Conservation (phyloP, 2,329 filamentous ascomycete species). For the Bipolaris oryzae region DNA sequence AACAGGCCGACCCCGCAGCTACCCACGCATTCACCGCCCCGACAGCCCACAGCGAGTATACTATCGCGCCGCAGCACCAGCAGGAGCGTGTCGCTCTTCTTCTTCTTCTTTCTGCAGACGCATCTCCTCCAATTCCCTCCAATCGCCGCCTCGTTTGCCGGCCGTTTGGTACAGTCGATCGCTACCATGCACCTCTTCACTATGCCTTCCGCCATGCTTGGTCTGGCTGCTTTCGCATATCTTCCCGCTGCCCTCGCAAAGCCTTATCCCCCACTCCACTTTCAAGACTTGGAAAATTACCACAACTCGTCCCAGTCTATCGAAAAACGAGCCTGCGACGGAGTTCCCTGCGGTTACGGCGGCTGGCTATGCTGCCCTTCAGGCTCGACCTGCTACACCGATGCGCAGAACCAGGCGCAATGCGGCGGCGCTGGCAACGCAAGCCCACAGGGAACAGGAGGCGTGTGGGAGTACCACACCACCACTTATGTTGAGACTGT, state of each 20-base stretch:
- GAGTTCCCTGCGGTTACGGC: constrained; percentile 41
- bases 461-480: constrained; percentile 63
- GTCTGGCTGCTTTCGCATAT: constrained; percentile 50
- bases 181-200: constrained; percentile 36
- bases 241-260: constrained; percentile 60
- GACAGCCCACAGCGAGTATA: constrained; percentile 6
- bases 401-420: constrained; percentile 44
- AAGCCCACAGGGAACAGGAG: constrained; percentile 34
- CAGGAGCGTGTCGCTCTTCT: constrained; percentile 1
- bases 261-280: constrained; percentile 39
- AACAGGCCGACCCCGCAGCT: constrained; percentile 24
- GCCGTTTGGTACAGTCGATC: constrained; percentile 13
- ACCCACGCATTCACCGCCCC: constrained; percentile 25
- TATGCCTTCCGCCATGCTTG: constrained; percentile 74
- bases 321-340: constrained; percentile 26
- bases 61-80: constrained; percentile 1
- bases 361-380: constrained; percentile 45
- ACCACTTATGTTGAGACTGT: constrained; percentile 62
- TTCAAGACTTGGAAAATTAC: constrained; percentile 33
- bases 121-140: constrained; percentile 11
- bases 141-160: constrained; percentile 11
- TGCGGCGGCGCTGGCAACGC: constrained; percentile 39
- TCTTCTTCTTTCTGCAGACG: constrained; percentile 11
- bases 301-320: constrained; percentile 40
- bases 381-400: constrained; percentile 40